Evolutionary conservation across 2,329 filamentous ascomycete species (phyloP).

Genomic region (Metarhizium rileyi): DNA sequence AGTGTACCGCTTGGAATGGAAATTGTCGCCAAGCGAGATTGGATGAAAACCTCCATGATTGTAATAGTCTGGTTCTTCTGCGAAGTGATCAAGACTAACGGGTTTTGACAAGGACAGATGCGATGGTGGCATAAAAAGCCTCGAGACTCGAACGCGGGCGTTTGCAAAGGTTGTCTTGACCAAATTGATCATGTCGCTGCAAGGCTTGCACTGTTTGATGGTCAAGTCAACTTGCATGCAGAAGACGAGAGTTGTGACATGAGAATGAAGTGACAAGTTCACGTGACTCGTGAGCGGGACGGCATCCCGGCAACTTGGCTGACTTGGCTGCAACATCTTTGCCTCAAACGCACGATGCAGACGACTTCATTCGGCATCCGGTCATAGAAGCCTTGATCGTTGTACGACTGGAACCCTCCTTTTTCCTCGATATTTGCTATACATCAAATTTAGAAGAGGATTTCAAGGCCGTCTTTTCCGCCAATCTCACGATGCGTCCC

Average conservation of each 20-base stretch:
- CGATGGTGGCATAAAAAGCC: neutral
- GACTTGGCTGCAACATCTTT: too few species aligned
- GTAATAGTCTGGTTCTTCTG: constrained; percentile 1
- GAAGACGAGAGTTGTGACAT: neutral
- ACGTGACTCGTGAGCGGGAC: neutral
- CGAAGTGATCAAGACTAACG: neutral
- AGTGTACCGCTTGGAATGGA: constrained; percentile 17
- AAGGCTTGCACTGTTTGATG: neutral
- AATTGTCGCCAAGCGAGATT: constrained; percentile 1
- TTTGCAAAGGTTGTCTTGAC: neutral
- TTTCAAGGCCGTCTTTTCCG: too few species aligned
- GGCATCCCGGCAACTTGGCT: too few species aligned
- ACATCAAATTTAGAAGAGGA: too few species aligned
- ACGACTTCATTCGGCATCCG: too few species aligned
- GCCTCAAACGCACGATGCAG: too few species aligned
- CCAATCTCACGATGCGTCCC: too few species aligned
- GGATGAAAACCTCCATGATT: neutral
- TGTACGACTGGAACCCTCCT: too few species aligned
- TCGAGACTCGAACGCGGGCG: neutral
- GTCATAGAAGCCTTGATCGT: too few species aligned
- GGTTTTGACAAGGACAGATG: neutral
- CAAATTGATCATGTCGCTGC: neutral
- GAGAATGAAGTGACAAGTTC: neutral
- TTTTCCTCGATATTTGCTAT: too few species aligned
- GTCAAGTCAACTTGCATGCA: neutral